phyloP scores from a whole-genome alignment of 495 filamentous ascomycete species.

The Xylaria palmicola region DNA sequence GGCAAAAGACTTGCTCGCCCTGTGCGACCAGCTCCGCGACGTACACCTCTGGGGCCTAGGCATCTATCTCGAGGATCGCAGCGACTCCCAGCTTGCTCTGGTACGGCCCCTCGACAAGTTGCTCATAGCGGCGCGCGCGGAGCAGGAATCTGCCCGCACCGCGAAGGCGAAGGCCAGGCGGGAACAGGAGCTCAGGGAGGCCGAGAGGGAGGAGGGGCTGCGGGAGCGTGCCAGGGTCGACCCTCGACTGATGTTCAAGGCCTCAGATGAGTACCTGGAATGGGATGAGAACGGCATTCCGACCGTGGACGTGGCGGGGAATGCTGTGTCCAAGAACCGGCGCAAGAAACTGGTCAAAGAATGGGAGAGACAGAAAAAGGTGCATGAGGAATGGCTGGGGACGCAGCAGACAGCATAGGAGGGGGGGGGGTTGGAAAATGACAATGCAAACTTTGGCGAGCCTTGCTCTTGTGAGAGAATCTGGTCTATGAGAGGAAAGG shows the following conservation, averaged over 20 bases:
- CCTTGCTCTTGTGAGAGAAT: too few relatives aligned
- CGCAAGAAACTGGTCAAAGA: constrained; percentile 71
- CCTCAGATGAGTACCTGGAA: constrained; percentile 58
- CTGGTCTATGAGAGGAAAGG: too few relatives aligned
- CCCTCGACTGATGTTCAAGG: constrained; percentile 50
- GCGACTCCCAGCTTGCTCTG: constrained; percentile 53
- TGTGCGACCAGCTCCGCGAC: constrained; percentile 69
- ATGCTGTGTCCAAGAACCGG: constrained; percentile 65
- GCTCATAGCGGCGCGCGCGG: constrained; percentile 58
- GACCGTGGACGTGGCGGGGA: constrained; percentile 58
- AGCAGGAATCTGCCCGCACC: constrained; percentile 48
- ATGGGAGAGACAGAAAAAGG: constrained; percentile 75
- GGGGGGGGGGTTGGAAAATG: too few relatives aligned
- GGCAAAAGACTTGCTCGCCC: constrained; percentile 53
- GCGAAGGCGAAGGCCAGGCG: constrained; percentile 49
- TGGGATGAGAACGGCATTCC: constrained; percentile 80
- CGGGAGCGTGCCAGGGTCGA: constrained; percentile 33
- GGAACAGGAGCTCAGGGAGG: constrained; percentile 49
- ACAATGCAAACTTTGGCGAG: too few relatives aligned
- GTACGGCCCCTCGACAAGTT: constrained; percentile 59
- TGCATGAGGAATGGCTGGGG: constrained; percentile 52
- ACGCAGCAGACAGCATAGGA: constrained; percentile 15
- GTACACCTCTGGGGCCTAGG: constrained; percentile 63
- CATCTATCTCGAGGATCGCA: constrained; percentile 72
- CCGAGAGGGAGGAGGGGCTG: constrained; percentile 43